Evolutionary conservation across 140 eudicot species (phyloP).

Genomic region (Bidens hawaiensis): DNA sequence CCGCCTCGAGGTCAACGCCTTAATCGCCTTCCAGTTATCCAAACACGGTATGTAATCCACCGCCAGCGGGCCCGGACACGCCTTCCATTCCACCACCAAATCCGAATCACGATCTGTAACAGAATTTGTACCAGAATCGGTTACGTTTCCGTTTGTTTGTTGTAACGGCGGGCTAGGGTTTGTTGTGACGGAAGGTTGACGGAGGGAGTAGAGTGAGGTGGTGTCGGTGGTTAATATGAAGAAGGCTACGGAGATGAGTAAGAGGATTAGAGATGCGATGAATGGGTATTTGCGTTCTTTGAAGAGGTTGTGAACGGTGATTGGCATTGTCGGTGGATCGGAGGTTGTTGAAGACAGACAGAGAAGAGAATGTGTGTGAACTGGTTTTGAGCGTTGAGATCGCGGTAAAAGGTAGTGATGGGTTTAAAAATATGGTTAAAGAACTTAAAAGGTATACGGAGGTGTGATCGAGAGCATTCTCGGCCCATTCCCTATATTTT

Average conservation of each 20-base stretch:
- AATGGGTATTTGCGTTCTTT: constrained; percentile 68
- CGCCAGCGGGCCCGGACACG: constrained; percentile 43
- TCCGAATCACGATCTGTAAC: constrained; percentile 15
- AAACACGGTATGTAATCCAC: constrained; percentile 91
- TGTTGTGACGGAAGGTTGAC: not conserved
- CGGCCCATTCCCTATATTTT: too few relatives aligned
- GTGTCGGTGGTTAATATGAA: constrained; percentile 50
- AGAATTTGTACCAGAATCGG: too few relatives aligned
- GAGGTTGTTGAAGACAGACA: not conserved
- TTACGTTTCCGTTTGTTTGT: not conserved
- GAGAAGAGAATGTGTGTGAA: constrained; percentile 8
- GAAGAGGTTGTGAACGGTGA: constrained; percentile 39
- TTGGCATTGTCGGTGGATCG: constrained; percentile 37
- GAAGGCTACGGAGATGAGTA: constrained; percentile 47
- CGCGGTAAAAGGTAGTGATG: constrained; percentile 29
- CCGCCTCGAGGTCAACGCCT: constrained; percentile 55
- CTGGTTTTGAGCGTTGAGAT: constrained; percentile 1
- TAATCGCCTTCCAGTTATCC: constrained; percentile 69
- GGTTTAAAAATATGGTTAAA: constrained; percentile 31
- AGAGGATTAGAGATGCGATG: constrained; percentile 55
- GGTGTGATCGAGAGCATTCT: too few relatives aligned
- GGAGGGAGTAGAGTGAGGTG: constrained; percentile 26
- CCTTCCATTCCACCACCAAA: constrained; percentile 42
- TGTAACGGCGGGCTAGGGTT: not conserved
- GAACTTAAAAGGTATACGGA: too few relatives aligned